phyloP scores from a whole-genome alignment of 805 yeast genomes.

The Sugiyamaella mastotermitis region DNA sequence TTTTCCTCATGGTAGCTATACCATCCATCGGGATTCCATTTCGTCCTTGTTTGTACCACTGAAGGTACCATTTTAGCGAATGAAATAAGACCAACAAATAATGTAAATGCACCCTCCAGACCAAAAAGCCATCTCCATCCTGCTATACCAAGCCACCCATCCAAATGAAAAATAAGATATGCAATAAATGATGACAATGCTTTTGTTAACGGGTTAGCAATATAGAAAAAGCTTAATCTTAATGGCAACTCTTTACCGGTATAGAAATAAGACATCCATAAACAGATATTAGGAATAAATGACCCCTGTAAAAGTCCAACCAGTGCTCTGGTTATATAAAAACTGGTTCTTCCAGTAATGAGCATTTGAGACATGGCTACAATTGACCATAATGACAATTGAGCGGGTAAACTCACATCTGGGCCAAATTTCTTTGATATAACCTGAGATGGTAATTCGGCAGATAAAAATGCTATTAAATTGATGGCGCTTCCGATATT shows the following conservation, averaged over 20 bases:
- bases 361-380: conserved; percentile 48
- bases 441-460: conserved; percentile 63
- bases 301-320: conserved; percentile 59
- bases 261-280: conserved; percentile 60
- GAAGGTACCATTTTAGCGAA: conserved; percentile 47
- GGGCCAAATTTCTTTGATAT: conserved; percentile 60
- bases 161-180: conserved; percentile 45
- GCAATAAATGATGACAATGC: conserved; percentile 41
- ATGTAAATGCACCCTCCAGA: conserved; percentile 52
- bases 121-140: conserved; percentile 64
- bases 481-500: conserved; percentile 53
- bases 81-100: conserved; percentile 41
- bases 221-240: conserved; percentile 52
- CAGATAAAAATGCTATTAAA: conserved; percentile 44
- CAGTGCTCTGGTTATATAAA: conserved; percentile 44
- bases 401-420: conserved; percentile 56
- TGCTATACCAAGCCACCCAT: conserved; percentile 36
- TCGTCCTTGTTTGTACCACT: conserved; percentile 42
- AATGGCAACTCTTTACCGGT: conserved; percentile 50
- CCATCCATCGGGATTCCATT: conserved; percentile 46
- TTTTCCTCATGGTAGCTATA: conserved; percentile 49
- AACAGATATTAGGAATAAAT: conserved; percentile 51
- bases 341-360: conserved; percentile 37
- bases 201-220: conserved; percentile 41
- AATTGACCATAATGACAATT: conserved; percentile 48